Evolutionary conservation across 2,329 filamentous ascomycete genomes (phyloP), one percentile per base, ranked within the genome.

Genomic region (Tolypocladium cylindrosporum): DNA sequence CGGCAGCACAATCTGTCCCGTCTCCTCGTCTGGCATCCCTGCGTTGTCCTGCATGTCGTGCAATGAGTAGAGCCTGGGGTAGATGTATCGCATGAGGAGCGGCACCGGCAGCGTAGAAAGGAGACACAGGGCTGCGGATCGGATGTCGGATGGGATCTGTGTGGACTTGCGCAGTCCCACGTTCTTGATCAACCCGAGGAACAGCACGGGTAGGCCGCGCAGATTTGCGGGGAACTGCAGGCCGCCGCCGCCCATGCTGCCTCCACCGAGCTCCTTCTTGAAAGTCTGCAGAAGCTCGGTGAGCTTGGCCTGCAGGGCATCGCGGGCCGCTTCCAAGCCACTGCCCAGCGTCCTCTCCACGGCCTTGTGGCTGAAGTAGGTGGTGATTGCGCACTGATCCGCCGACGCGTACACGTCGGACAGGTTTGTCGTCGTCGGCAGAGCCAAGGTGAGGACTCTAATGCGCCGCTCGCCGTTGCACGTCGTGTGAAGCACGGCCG

Each of bases 391-490:
- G 67, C 88, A 88, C 73, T 97, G 93, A 69, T 99, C 94, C 0
- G 94, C 94, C 5, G 91, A 96, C 10, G 94, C 91, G 71, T 97
- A 99, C 21, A 97, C 79, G 68, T 96, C 92, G 4, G 91, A 90
- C 60, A 99, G 76, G 68, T 86, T 93, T 62, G 92, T 89, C 0
- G 94, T 97, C 0, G 94, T 97, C 0, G 94, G 94, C 55, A 99
- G 84, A 41, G 91, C 89, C 62, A 99, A 78, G 0, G 94, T 99
- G 80, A 97, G 82, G 52, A 99, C 94, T 63, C 94, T 85, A 66
- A 99, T 99, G 58, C 94, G 86, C 66, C 94, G 85, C 77, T 99
- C 94, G 55, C 94, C 94, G 68, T 97, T 97, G 79, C 93, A 97
- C 1, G 92, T 99, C 1, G 94, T 99, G 73, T 99, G 94, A 39